Percentiles rank a stretch among this genome's conserved stretches.
Evolutionary conservation across 2,329 filamentous ascomycete species (phyloP).

Genomic region (Aspergillus costaricaensis): DNA sequence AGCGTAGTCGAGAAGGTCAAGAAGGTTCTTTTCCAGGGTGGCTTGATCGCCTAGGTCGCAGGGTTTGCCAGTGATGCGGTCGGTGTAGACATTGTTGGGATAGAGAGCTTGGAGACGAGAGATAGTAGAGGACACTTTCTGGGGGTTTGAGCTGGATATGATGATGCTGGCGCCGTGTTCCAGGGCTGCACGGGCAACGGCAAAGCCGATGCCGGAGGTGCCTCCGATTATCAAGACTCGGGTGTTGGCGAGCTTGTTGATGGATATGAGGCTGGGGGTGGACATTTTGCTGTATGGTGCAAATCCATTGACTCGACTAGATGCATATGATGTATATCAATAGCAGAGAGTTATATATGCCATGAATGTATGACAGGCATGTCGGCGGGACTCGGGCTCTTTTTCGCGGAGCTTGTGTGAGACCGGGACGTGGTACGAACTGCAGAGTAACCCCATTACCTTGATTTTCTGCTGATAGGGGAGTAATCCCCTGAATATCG

Average conservation of each 20-base stretch:
- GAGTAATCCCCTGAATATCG: no score
- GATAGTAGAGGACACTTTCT: slow-evolving; percentile 43
- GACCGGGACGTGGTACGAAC: no score
- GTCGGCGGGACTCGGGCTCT: no score
- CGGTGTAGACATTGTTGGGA: slow-evolving; percentile 32
- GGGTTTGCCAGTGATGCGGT: slow-evolving; percentile 43
- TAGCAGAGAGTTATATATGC: no score
- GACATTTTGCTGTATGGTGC: background rate
- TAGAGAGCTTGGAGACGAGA: slow-evolving; percentile 45
- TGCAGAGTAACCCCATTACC: no score
- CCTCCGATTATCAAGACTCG: slow-evolving; percentile 56
- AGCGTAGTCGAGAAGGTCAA: slow-evolving; percentile 44
- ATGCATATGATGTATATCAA: no score
- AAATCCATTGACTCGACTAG: no score
- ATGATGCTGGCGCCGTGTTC: slow-evolving; percentile 53
- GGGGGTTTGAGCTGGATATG: slow-evolving; percentile 50
- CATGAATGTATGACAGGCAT: no score
- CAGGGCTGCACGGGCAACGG: slow-evolving; percentile 53
- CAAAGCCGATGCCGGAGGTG: slow-evolving; percentile 55
- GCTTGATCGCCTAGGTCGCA: slow-evolving; percentile 47
- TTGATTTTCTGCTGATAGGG: no score
- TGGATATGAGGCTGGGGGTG: slow-evolving; percentile 20
- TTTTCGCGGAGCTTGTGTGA: no score
- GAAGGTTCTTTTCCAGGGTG: slow-evolving; percentile 48
- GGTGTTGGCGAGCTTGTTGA: slow-evolving; percentile 49